These are phyloP conservation scores for Cyphellophora europaea DNA, from an alignment of 2,329 filamentous ascomycete species.

Conservation along the genomic window DNA sequence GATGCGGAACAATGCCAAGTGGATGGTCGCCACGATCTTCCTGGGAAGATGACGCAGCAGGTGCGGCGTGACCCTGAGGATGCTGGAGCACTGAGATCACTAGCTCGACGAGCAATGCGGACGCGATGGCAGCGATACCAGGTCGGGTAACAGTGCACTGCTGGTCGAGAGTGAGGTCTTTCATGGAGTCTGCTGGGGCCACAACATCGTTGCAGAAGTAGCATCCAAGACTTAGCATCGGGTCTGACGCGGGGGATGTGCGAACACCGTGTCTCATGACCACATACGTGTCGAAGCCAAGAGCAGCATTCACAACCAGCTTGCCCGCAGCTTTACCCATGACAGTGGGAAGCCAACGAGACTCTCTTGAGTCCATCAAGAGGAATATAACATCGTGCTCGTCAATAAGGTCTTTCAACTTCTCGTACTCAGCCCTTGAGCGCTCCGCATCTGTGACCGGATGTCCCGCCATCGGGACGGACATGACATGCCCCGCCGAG, in stretches of 20 bases:
- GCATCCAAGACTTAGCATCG: slow-evolving; percentile 61
- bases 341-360: slow-evolving; percentile 87
- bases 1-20: slow-evolving; percentile 49
- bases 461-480: slow-evolving; percentile 93
- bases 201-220: slow-evolving; percentile 99
- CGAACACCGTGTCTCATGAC: slow-evolving; percentile 89
- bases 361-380: slow-evolving; percentile 94
- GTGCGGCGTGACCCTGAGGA: slow-evolving; percentile 43
- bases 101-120: slow-evolving; percentile 81
- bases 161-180: slow-evolving; percentile 90
- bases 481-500: slow-evolving; percentile 66
- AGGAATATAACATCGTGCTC: slow-evolving; percentile 88
- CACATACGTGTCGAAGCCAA: slow-evolving; percentile 94
- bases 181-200: slow-evolving; percentile 81
- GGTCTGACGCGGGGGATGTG: slow-evolving; percentile 1
- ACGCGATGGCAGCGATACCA: slow-evolving; percentile 85
- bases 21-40: slow-evolving; percentile 33
- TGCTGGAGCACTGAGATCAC: slow-evolving; percentile 83
- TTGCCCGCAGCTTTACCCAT: slow-evolving; percentile 91
- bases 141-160: slow-evolving; percentile 96
- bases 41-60: slow-evolving; percentile 10
- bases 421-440: slow-evolving; percentile 65
- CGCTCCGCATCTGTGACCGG: slow-evolving; percentile 65
- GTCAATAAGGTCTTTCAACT: slow-evolving; percentile 64
- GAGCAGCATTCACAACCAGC: slow-evolving; percentile 90